Base-by-base conservation (phyloP, 2,329 filamentous ascomycete species). In the Colletotrichum cordylinicola region DNA sequence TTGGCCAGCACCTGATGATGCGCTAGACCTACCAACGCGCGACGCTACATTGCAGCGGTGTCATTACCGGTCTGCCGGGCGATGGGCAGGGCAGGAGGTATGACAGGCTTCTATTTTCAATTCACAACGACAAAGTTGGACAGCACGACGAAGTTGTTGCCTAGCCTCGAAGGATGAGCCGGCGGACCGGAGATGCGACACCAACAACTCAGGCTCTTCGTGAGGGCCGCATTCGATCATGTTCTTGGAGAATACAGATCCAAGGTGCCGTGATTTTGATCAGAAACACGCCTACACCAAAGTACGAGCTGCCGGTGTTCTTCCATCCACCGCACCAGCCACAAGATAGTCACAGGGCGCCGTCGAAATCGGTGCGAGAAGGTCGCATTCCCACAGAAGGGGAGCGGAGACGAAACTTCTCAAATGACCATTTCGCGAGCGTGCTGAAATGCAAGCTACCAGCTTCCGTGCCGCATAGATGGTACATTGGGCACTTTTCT, bases 161-260 rank as follows among this genome's bases (percentile, higher is more conserved):
- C 35, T 33, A 24, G 58, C 37, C 10, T 64, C 29, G n/a, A 67
- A 35, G 37, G 39, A 75, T 75, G 74, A 76, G 39, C 72, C 61
- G 72, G 62, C 61, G 71, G 71, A 70, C 74, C 31, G 66, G 61
- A 75, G 31, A 58, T 62, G 67, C 21, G 35, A 31, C 39, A 55
- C 31, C 55, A 16, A 21, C 33, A 56, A 16, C 31, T n/a, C 35
- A 37, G 27, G 27, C 7, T 27, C 60, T 58, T 31, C 9, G 24
- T 18, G 31, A 65, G 27, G 7, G n/a, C 43, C n/a, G 43, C n/a
- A n/a, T 52, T 21, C 43, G n/a, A 52, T 13, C 4, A 52, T 21
- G 43, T 52, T 6, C 43, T 21, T 21, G 13, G 43, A 21, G n/a
- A 52, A 52, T 6, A 13, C 43, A 52, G n/a, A 52, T 21, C 1